Evolutionary conservation across 176 grass and related monocot species (phyloP).

Genomic region (Cenchrus purpureus): DNA sequence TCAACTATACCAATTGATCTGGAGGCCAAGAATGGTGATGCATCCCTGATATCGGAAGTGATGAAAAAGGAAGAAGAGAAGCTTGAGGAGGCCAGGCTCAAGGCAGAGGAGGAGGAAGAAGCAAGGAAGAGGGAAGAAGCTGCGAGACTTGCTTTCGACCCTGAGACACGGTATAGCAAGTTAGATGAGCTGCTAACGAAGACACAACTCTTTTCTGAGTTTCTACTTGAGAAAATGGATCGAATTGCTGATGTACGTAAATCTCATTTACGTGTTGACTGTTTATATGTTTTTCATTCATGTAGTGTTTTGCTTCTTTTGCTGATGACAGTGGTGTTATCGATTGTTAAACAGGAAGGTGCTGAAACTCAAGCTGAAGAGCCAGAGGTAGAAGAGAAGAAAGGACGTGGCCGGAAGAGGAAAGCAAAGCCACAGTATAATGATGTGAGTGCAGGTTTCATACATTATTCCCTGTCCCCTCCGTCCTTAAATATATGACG

Average conservation of each 20-base stretch:
- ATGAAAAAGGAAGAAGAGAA: slow-evolving; percentile 84
- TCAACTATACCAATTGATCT: slow-evolving; percentile 59
- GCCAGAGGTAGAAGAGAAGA: slow-evolving; percentile 53
- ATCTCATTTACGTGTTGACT: not conserved
- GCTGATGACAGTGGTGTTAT: not conserved
- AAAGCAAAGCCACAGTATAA: slow-evolving; percentile 70
- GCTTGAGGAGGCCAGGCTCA: slow-evolving; percentile 46
- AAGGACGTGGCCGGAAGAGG: slow-evolving; percentile 66
- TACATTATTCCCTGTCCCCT: not conserved
- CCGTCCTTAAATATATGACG: too few species aligned
- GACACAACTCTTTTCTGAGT: slow-evolving; percentile 85
- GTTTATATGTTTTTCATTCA: slow-evolving; percentile 10
- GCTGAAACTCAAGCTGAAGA: slow-evolving; percentile 54
- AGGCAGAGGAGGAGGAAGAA: slow-evolving; percentile 54
- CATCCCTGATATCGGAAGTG: slow-evolving; percentile 52
- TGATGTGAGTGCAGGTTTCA: slow-evolving; percentile 61
- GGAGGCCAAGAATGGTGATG: slow-evolving; percentile 79
- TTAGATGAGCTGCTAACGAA: slow-evolving; percentile 85
- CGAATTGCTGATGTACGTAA: slow-evolving; percentile 66
- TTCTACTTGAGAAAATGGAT: slow-evolving; percentile 96
- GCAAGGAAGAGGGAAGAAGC: slow-evolving; percentile 50
- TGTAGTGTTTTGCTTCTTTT: not conserved
- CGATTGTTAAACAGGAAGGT: slow-evolving; percentile 41
- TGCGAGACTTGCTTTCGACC: slow-evolving; percentile 38
- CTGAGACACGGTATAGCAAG: slow-evolving; percentile 69